A percentile compares a stretch with the other conserved stretches of the same genome.
phyloP scores from a whole-genome alignment of 2,329 filamentous ascomycete species.

The Diaporthe caulivora region DNA sequence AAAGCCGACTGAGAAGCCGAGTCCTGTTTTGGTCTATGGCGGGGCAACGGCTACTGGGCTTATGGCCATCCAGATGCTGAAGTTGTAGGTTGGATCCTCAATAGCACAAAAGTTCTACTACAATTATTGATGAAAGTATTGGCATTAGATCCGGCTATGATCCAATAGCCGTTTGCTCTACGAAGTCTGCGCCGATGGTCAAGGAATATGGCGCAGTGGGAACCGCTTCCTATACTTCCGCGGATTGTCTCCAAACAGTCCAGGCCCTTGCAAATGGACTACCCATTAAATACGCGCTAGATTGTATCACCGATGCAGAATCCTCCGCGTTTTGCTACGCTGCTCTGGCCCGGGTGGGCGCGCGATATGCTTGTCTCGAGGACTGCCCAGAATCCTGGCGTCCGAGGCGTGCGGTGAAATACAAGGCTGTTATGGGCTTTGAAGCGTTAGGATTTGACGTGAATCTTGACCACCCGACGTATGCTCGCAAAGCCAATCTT shows the following conservation, averaged over 20 bases:
- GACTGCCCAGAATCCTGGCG: constrained; percentile 40
- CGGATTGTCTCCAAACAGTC: constrained; percentile 39
- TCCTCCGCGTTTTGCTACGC: constrained; percentile 45
- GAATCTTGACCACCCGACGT: neutral
- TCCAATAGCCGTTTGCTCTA: constrained; percentile 41
- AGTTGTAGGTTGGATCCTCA: neutral
- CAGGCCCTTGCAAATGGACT: constrained; percentile 25
- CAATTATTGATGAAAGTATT: constrained; percentile 23
- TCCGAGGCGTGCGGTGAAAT: constrained; percentile 42
- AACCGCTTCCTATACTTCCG: constrained; percentile 42
- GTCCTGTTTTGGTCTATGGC: constrained; percentile 31
- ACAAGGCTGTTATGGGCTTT: constrained; percentile 43
- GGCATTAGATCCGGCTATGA: constrained; percentile 33
- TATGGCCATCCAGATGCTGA: constrained; percentile 28
- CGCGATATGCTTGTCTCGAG: constrained; percentile 49
- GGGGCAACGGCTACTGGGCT: constrained; percentile 28
- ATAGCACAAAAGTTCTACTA: too few relatives aligned
- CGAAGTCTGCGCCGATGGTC: constrained; percentile 39
- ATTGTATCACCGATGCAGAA: constrained; percentile 47
- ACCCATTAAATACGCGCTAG: constrained; percentile 45
- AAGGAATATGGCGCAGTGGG: constrained; percentile 41
- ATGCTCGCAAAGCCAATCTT: constrained; percentile 26
- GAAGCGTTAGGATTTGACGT: constrained; percentile 32
- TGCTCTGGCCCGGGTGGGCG: constrained; percentile 45
- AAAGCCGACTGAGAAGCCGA: neutral